Evolutionary conservation across 768 basidiomycete species (phyloP).

Genomic region (Tulasnella sp.): DNA sequence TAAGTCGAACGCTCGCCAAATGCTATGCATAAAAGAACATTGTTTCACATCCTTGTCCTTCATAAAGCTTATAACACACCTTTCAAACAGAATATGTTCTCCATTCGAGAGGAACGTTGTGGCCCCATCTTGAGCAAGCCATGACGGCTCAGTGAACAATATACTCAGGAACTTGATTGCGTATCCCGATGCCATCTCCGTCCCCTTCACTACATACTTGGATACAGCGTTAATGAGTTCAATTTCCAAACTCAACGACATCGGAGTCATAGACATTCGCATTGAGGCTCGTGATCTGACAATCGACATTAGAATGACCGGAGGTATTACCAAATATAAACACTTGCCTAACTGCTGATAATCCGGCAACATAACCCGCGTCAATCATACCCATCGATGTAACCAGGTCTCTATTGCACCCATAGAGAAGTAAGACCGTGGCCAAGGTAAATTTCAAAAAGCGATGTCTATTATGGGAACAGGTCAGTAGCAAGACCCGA

Average conservation of each 20-base stretch:
- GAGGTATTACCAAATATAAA: too few species aligned
- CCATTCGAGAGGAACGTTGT: conserved; percentile 63
- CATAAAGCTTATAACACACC: conserved; percentile 31
- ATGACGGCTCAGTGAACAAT: conserved; percentile 46
- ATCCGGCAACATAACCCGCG: not conserved
- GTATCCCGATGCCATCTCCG: conserved; percentile 39
- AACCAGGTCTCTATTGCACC: conserved; percentile 44
- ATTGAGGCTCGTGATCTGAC: too few species aligned
- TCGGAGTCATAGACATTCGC: too few species aligned
- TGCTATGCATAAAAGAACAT: conserved; percentile 29
- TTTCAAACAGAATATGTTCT: conserved; percentile 40
- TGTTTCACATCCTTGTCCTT: not conserved
- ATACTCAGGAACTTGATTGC: conserved; percentile 49
- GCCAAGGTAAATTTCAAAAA: conserved; percentile 53
- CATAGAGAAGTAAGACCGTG: conserved; percentile 49
- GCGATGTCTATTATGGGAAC: conserved; percentile 15
- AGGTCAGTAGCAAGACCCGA: not conserved
- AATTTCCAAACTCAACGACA: conserved; percentile 32
- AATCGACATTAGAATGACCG: too few species aligned
- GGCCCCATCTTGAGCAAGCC: conserved; percentile 51
- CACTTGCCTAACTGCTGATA: conserved; percentile 1
- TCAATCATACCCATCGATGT: conserved; percentile 30
- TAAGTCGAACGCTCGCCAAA: conserved; percentile 57
- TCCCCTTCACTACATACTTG: conserved; percentile 36
- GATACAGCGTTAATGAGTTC: conserved; percentile 43